These are phyloP conservation scores for Citrullus colocynthis DNA, from an alignment of 306 rosid genomes.

Conservation along the genomic window DNA sequence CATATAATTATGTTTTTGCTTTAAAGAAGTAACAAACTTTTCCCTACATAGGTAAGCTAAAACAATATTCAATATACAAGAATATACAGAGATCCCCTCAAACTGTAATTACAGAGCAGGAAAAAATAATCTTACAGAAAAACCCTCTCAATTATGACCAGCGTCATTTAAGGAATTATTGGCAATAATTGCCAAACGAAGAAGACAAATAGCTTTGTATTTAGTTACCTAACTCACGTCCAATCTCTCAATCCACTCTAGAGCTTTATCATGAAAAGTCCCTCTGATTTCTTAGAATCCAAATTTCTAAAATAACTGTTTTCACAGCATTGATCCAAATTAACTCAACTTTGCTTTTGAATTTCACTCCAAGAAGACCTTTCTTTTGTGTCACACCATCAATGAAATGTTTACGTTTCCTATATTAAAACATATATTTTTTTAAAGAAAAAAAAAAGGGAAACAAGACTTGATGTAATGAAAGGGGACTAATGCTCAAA, in stretches of 20 bases:
- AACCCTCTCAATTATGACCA: background rate
- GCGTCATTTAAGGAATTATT: background rate
- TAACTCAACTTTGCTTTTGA: background rate
- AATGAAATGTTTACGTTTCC: background rate
- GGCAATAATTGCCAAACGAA: background rate
- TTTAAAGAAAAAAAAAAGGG: too few species aligned
- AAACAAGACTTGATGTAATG: too few species aligned
- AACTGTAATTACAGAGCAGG: background rate
- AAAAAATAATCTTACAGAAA: background rate
- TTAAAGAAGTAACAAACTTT: background rate
- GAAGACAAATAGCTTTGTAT: background rate
- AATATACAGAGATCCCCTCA: background rate
- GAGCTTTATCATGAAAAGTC: background rate
- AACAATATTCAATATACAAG: background rate
- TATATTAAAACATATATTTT: too few species aligned
- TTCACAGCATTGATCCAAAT: background rate
- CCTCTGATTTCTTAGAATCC: background rate
- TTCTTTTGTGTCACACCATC: background rate
- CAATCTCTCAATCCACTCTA: background rate
- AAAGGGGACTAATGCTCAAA: too few species aligned
- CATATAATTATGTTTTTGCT: background rate
- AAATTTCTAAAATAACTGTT: background rate
- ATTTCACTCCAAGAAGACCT: background rate
- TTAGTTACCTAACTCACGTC: background rate
- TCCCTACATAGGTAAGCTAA: background rate